Evolutionary conservation across 805 yeast species (phyloP), one percentile per base, ranked within the genome.

Genomic region (Ogataea ganodermae): DNA sequence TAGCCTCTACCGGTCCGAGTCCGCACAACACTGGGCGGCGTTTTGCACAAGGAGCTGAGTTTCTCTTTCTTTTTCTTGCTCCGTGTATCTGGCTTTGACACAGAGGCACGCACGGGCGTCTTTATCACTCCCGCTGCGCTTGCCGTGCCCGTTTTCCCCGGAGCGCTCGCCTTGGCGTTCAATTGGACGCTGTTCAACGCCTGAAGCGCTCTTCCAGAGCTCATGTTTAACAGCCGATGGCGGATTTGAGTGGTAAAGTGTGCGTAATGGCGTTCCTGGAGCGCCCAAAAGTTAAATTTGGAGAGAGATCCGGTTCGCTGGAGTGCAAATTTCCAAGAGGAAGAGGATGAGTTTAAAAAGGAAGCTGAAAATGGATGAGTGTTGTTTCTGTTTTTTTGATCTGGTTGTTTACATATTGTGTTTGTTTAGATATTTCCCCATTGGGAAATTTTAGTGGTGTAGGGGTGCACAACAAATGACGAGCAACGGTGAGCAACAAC

Each of bases 11-110:
- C 97, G 49, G 79, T 76, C 69, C 91, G 80, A 35, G 94, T 89
- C 57, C 92, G 79, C 56, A 94, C 95, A 55, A 91, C 77, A 14
- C 96, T 86, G 28, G 99, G 99, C 2, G 99, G 99, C 2, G 99
- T 94, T 68, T 89, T 89, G 69, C 99, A 94, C 44, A 94, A 75
- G 0, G 97, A 81, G 2, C 96, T 86, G 35, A 89, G 74, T 67
- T 92, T 92, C 65, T 89, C 96, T 68, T 86, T 90, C 73, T 85
- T 85, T 77, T 86, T 88, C 66, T 80, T 83, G 46, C 55, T 58
- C 35, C 53, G 55, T 18, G 51, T 54, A 27, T 57, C 65, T 2
- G 65, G 66, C 50, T 61, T 66, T 18, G 66, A 51, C n/a, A 65
- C 61, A n/a, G 68, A 55, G 35, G 62, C 55, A 52, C 71, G 73